Conservation (phyloP, 805 yeast species). For the Pachysolen tannophilus region DNA sequence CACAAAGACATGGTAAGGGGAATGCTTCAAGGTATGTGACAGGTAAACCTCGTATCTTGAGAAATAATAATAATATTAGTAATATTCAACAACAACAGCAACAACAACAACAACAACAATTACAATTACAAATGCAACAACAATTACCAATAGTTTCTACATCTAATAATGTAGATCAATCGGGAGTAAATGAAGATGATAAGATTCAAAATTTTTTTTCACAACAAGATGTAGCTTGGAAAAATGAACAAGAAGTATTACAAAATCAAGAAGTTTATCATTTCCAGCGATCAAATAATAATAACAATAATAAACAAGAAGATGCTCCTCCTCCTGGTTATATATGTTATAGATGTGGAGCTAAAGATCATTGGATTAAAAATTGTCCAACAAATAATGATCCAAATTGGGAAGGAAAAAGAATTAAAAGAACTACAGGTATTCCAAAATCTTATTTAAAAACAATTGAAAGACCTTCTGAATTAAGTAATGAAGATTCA, state of each 20-base stretch:
- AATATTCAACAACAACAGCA: slow-evolving; percentile 12
- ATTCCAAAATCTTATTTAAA: slow-evolving; percentile 90
- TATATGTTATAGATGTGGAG: slow-evolving; percentile 94
- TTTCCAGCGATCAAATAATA: slow-evolving; percentile 11
- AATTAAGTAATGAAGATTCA: slow-evolving; percentile 40
- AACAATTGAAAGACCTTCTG: slow-evolving; percentile 74
- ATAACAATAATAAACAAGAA: slow-evolving; percentile 28
- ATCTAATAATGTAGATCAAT: slow-evolving; percentile 23
- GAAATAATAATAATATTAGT: slow-evolving; percentile 14
- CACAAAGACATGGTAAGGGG: slow-evolving; percentile 38
- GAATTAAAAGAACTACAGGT: slow-evolving; percentile 92
- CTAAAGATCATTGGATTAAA: slow-evolving; percentile 87
- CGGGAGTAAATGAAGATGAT: slow-evolving; percentile 69
- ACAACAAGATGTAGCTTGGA: slow-evolving; percentile 92
- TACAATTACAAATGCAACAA: slow-evolving; percentile 8
- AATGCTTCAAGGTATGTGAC: slow-evolving; percentile 65
- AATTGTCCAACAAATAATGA: slow-evolving; percentile 93
- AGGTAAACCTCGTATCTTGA: slow-evolving; percentile 53
- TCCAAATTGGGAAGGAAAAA: slow-evolving; percentile 88
- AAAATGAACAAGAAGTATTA: slow-evolving; percentile 85
- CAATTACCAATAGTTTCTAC: slow-evolving; percentile 14
- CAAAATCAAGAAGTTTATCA: slow-evolving; percentile 18
- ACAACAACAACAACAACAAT: slow-evolving; percentile 10
- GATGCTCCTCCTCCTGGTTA: slow-evolving; percentile 93
- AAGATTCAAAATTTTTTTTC: slow-evolving; percentile 85